phyloP scores from a whole-genome alignment of 306 rosid genomes.

The Dryas octopetala region DNA sequence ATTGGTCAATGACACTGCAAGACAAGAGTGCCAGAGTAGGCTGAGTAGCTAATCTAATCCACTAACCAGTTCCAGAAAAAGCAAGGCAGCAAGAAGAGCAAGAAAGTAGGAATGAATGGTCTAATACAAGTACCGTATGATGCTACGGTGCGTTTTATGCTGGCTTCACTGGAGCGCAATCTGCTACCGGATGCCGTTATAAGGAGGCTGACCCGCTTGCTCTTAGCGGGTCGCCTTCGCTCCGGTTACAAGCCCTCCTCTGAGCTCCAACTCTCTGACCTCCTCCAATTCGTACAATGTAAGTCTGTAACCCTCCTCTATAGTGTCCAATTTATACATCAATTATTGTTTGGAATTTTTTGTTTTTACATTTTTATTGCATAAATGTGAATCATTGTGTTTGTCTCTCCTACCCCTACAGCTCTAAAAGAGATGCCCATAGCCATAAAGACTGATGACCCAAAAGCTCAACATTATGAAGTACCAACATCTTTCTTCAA shows the following conservation, averaged over 20 bases:
- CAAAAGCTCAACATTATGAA: conserved; percentile 83
- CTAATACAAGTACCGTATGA: conserved; percentile 46
- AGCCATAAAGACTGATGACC: conserved; percentile 68
- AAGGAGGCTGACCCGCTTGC: conserved; percentile 62
- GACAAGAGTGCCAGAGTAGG: not conserved
- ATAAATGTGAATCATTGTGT: too few species aligned
- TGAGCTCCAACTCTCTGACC: conserved; percentile 63
- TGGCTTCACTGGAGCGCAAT: conserved; percentile 61
- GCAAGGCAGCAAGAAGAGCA: not conserved
- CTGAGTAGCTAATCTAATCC: too few species aligned
- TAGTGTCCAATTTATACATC: not conserved
- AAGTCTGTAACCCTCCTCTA: not conserved
- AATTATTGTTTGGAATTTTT: too few species aligned
- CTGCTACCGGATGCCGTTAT: conserved; percentile 63
- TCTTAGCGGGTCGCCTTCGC: conserved; percentile 72
- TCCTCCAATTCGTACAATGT: conserved; percentile 62
- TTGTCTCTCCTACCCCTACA: conserved; percentile 12
- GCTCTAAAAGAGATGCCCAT: conserved; percentile 86
- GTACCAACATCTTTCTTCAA: conserved; percentile 89
- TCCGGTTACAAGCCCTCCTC: conserved; percentile 62
- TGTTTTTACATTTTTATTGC: too few species aligned
- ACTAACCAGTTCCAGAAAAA: not conserved
- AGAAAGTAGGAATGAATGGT: conserved; percentile 11
- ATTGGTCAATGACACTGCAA: too few species aligned
- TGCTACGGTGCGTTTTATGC: conserved; percentile 45